These are phyloP conservation scores for Quaeritorhiza haematococci DNA, from an alignment of 371 early-diverging fungal species.

Conservation along the genomic window DNA sequence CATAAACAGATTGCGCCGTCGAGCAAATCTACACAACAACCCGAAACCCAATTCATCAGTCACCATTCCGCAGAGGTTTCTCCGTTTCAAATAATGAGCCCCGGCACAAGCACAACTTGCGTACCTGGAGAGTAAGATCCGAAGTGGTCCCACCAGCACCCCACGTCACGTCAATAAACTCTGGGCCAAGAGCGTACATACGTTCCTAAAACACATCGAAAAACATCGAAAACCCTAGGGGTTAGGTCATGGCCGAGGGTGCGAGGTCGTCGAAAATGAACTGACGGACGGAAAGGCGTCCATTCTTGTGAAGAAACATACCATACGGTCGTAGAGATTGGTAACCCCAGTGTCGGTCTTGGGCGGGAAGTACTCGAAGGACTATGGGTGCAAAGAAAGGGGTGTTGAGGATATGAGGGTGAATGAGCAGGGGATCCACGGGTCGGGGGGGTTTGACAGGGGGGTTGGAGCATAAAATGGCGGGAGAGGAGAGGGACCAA, in stretches of 20 bases:
- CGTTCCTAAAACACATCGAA: constrained; percentile 40
- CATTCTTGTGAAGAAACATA: constrained; percentile 8
- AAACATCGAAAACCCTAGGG: not conserved
- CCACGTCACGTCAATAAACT: constrained; percentile 95
- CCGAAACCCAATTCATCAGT: not conserved
- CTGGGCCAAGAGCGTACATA: constrained; percentile 89
- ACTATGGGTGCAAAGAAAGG: constrained; percentile 44
- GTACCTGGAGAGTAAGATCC: constrained; percentile 68
- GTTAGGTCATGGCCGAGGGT: not conserved
- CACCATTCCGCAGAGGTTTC: too few species aligned
- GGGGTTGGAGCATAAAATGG: not conserved
- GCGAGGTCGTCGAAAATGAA: not conserved
- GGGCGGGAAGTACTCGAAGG: constrained; percentile 96
- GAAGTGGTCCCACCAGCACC: constrained; percentile 90
- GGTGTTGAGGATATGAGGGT: not conserved
- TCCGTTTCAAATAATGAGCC: too few species aligned
- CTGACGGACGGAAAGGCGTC: too few species aligned
- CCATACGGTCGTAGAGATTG: constrained; percentile 88
- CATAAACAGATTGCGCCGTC: constrained; percentile 86
- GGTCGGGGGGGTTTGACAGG: not conserved
- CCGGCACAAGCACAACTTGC: too few species aligned
- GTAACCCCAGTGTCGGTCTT: constrained; percentile 88
- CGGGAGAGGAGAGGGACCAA: not conserved
- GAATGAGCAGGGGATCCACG: not conserved
- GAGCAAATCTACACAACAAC: constrained; percentile 48